Base-by-base conservation (phyloP, 495 filamentous ascomycete species). In the Aspergillus asperescens region DNA sequence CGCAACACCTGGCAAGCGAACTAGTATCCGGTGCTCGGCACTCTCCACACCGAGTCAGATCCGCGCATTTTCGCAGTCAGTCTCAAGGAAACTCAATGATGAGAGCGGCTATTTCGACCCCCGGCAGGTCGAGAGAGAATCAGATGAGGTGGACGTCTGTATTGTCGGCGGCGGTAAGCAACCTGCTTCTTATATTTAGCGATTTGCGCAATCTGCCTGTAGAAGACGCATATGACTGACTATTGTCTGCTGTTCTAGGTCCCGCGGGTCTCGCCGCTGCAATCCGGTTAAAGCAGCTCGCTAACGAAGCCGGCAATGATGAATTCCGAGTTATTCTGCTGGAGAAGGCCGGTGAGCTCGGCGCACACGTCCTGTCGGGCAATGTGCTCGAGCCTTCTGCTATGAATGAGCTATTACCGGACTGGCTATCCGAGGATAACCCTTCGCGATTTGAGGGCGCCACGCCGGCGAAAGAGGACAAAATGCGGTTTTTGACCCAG, bases 401-500 rank as follows among this genome's bases (percentile, higher is more conserved):
- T 0, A 74, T 99, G 58, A 83, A 94, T 56, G 91, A 97, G 64
- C 80, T 98, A 15, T 73, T 99, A 18, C 93, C 93, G 15, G 88
- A 96, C 71, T 99, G 93, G 93, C 81, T 93, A 28, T 80, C 82
- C 40, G 84, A 93, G 64, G 81, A 86, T 57, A 97, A 96, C 63
- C 84, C 87, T 24, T 86, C 81, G 49, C 81, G 88, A 49, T 99
- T 97, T 69, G 78, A 88, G 59, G 71, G 86, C 67, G 85, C 81
- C 27, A 99, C 94, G 3, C 84, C 89, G 5, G 90, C 90, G 7
- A 84, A 80, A 50, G 74, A 74, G 15, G 93, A 97, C 61, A 84
- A 82, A 69, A 94, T 99, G 92, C 83, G 90, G 52, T 96, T 96
- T 68, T 74, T 99, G 44, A 97, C 92, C n/a, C 83, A 90, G 73